These are phyloP conservation scores for Coemansia sp. DNA, from an alignment of 192 early-diverging fungal species.

Conservation along the genomic window DNA sequence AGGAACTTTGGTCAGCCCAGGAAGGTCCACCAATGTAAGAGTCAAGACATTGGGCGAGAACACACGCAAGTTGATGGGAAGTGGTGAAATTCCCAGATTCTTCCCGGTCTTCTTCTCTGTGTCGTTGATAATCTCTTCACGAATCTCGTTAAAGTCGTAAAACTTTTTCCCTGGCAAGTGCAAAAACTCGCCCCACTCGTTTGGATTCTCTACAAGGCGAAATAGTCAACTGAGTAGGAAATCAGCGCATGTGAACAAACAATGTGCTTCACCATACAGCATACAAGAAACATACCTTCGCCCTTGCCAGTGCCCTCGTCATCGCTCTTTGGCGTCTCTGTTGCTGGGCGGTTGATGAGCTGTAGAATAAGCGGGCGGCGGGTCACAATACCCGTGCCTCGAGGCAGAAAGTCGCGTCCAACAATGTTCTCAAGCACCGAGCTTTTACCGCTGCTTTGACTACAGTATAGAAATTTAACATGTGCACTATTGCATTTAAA, in stretches of 20 bases:
- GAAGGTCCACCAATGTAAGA: conserved; percentile 97
- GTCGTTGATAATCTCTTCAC: conserved; percentile 91
- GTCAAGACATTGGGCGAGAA: conserved; percentile 98
- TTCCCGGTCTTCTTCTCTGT: conserved; percentile 86
- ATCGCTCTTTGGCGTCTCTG: conserved; percentile 46
- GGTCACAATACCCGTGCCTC: conserved; percentile 97
- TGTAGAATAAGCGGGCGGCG: conserved; percentile 93
- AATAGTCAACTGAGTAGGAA: background rate
- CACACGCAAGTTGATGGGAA: conserved; percentile 96
- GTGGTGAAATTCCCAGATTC: conserved; percentile 85
- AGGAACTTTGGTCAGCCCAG: conserved; percentile 98
- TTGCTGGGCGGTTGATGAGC: conserved; percentile 87
- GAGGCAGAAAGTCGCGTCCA: conserved; percentile 96
- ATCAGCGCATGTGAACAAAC: conserved; percentile 1
- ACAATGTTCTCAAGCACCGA: conserved; percentile 99
- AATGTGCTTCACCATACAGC: background rate
- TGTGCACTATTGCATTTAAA: conserved; percentile 1
- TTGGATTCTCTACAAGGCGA: conserved; percentile 54
- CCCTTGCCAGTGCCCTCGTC: conserved; percentile 28
- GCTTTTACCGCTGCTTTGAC: conserved; percentile 89
- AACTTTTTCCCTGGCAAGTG: conserved; percentile 98
- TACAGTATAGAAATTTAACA: conserved; percentile 14
- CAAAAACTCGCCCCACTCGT: conserved; percentile 99
- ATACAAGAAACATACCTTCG: conserved; percentile 48
- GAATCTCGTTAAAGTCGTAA: conserved; percentile 92